phyloP scores from a whole-genome alignment of 2,329 filamentous ascomycete species.

The Cercospora beticola region DNA sequence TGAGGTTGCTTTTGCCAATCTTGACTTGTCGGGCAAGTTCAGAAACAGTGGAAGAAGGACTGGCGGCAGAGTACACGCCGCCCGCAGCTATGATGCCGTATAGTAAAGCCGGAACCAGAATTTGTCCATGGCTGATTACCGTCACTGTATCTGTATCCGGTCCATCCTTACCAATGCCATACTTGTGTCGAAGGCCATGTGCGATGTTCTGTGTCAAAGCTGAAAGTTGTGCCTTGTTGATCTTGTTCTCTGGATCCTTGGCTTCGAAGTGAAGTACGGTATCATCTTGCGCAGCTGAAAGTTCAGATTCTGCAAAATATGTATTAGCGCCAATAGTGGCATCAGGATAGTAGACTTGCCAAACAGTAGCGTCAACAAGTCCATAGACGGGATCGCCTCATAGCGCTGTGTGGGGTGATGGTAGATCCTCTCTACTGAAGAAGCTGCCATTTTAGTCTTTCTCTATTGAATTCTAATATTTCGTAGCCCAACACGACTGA shows the following conservation, averaged over 20 bases:
- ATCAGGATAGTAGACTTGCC: constrained; percentile 31
- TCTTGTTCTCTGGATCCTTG: constrained; percentile 51
- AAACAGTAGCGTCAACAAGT: constrained; percentile 45
- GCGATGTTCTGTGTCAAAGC: constrained; percentile 54
- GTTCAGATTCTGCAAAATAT: constrained; percentile 24
- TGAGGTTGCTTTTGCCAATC: constrained; percentile 44
- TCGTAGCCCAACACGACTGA: not conserved
- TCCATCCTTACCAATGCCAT: constrained; percentile 53
- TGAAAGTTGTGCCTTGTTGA: constrained; percentile 56
- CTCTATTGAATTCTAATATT: not conserved
- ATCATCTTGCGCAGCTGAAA: constrained; percentile 46
- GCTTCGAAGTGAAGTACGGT: constrained; percentile 60
- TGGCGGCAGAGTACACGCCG: constrained; percentile 59
- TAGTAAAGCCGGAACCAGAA: constrained; percentile 55
- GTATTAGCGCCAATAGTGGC: not conserved
- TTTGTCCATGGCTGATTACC: constrained; percentile 57
- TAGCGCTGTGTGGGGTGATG: constrained; percentile 29
- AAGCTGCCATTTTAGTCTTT: constrained; percentile 17
- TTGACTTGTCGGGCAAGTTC: constrained; percentile 54
- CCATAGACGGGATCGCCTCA: constrained; percentile 38
- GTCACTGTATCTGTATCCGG: constrained; percentile 56
- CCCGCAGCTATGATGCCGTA: constrained; percentile 60
- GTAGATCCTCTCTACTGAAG: constrained; percentile 25
- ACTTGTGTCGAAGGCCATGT: constrained; percentile 55
- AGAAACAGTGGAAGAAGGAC: constrained; percentile 49